Evolutionary conservation across 495 filamentous ascomycete species (phyloP).

Genomic region (Talaromyces liani): DNA sequence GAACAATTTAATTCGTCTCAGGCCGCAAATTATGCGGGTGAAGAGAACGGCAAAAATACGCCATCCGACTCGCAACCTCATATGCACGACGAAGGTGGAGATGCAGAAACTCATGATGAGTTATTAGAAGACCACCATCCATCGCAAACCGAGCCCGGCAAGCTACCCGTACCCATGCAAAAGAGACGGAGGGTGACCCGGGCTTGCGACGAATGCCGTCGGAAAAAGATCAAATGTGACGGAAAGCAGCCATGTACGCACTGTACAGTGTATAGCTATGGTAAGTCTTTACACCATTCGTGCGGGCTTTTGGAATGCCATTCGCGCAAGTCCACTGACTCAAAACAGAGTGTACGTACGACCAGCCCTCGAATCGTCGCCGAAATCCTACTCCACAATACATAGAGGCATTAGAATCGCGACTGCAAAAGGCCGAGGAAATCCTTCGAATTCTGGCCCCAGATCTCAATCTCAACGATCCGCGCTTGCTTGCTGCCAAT

Average conservation of each 20-base stretch:
- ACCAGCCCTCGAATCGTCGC: conserved; percentile 92
- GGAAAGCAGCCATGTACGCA: conserved; percentile 97
- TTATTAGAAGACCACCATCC: conserved; percentile 19
- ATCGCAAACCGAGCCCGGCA: conserved; percentile 23
- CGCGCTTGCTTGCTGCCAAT: conserved; percentile 64
- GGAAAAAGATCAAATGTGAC: conserved; percentile 99
- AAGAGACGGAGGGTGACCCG: conserved; percentile 84
- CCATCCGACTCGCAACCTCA: not conserved
- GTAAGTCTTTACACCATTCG: conserved; percentile 41
- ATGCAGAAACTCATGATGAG: conserved; percentile 18
- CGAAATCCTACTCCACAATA: conserved; percentile 94
- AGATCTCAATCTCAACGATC: conserved; percentile 77
- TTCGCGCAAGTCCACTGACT: not conserved
- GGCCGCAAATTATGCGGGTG: not conserved
- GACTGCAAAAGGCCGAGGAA: conserved; percentile 76
- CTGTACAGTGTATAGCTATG: conserved; percentile 97
- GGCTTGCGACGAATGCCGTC: conserved; percentile 90
- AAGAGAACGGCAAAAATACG: not conserved
- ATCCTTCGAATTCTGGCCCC: conserved; percentile 75
- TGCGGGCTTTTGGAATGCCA: not conserved
- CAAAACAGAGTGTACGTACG: conserved; percentile 84
- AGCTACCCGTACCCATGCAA: conserved; percentile 56
- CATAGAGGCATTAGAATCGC: conserved; percentile 81
- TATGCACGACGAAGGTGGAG: conserved; percentile 18
- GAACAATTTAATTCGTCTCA: not conserved